Evolutionary conservation across 306 rosid species (phyloP), one percentile per base, ranked within the genome.

Genomic region (Coriaria nepalensis): DNA sequence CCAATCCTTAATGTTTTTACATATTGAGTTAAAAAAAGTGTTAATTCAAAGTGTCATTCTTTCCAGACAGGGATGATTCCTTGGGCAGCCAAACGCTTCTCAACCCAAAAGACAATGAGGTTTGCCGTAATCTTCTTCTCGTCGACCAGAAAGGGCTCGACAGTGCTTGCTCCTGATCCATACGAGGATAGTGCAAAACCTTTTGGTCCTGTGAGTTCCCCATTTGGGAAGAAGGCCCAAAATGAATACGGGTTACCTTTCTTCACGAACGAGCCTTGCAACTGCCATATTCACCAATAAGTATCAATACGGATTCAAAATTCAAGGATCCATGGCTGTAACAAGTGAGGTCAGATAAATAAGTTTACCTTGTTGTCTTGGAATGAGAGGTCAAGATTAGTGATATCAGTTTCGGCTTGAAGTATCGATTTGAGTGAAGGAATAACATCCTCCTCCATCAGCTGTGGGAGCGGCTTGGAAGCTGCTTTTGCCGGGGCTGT

Each of bases 51-150:
- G 29, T 20, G 29, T 74, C 39, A 83, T 42, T 80, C 87, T 61
- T 67, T 75, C 98, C 95, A 85, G 29, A 90, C 85, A 38, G 95
- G 95, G 56, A 81, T 79, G 59, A 90, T 79, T 61, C 98, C 95
- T 63, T 90, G 98, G 13, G 98, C 95, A 48, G 98, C 98, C 73
- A 90, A 73, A 56, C 98, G 95, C 63, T 90, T 90, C 68, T 85
- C 93, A 52, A 90, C 84, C 98, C 98, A 85, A 54, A 82, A 90
- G 39, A 90, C 67, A 40, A 90, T 29, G 55, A 33, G 98, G 40
- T 56, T 85, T 59, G 81, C 80, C 2, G 93, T 81, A 8, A 85
- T 64, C 66, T 72, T 90, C 93, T 77, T 90, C 74, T 90, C 98
- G 48, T 90, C 98, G 38, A 79, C 8, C 2, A 85, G 93, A 64